Percentiles rank a stretch among this genome's conserved stretches.
phyloP scores from a whole-genome alignment of 2,329 filamentous ascomycete genomes.

The Pseudogymnoascus sp. region DNA sequence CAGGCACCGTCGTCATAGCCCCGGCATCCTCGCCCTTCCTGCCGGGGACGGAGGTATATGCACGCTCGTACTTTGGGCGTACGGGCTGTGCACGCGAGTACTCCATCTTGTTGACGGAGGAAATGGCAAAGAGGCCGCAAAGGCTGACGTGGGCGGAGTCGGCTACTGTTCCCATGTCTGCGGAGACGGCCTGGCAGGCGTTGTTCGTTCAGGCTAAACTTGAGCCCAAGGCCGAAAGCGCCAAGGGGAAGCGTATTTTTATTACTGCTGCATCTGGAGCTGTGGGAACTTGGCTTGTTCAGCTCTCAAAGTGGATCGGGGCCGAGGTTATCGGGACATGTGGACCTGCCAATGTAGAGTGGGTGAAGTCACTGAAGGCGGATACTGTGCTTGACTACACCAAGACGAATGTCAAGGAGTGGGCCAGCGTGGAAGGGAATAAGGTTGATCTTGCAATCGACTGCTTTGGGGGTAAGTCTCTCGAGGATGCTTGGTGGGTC shows the following conservation, averaged over 20 bases:
- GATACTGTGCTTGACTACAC: slow-evolving; percentile 35
- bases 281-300: slow-evolving; percentile 37
- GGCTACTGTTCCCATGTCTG: slow-evolving; percentile 32
- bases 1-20: slow-evolving; percentile 30
- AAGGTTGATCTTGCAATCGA: slow-evolving; percentile 38
- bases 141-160: slow-evolving; percentile 30
- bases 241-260: slow-evolving; percentile 31
- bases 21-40: slow-evolving; percentile 31
- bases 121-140: slow-evolving; percentile 31
- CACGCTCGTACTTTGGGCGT: slow-evolving; percentile 28
- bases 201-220: slow-evolving; percentile 33
- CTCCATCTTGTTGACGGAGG: slow-evolving; percentile 27
- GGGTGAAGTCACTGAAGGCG: slow-evolving; percentile 34
- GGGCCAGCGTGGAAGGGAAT: slow-evolving; percentile 23
- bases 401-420: slow-evolving; percentile 26
- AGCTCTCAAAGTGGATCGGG: slow-evolving; percentile 32
- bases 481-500: slow-evolving; percentile 35
- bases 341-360: slow-evolving; percentile 30
- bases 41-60: slow-evolving; percentile 32
- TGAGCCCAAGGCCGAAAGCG: slow-evolving; percentile 15
- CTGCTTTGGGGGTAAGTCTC: slow-evolving; percentile 33
- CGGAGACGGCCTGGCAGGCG: slow-evolving; percentile 36
- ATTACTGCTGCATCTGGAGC: slow-evolving; percentile 37
- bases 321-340: slow-evolving; percentile 33
- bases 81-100: slow-evolving; percentile 33